Evolutionary conservation across 768 basidiomycete species (phyloP), one percentile per base, ranked within the genome.

Genomic region (Boletus rubroflammeus): DNA sequence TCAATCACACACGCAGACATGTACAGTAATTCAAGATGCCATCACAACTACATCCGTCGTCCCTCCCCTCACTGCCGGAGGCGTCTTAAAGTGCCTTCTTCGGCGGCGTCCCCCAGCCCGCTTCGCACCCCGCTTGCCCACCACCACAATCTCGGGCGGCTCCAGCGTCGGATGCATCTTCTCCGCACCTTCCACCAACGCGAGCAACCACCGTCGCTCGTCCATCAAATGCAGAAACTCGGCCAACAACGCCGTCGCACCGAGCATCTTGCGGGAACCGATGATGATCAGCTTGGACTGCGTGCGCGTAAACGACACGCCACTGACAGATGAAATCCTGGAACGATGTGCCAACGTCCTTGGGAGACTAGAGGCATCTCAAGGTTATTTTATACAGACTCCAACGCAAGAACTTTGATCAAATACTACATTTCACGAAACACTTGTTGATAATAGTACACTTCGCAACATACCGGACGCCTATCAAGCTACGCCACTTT

Each of bases 301-400:
- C 0, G 95, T 95, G 15, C 97, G 86, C 1, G 96, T 98, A 69
- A 98, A 93, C 7, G 93, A 89, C 17, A 99, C 97, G 65, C n/a
- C n/a, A n/a, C n/a, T n/a, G n/a, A n/a, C n/a, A n/a, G n/a, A 31
- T 31, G 29, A 31, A 31, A 11, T 31, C 29, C 29, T 13, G 31
- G 5, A 32, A 14, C 5, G 32, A 32, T 14, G 13, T 14, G 13
- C 32, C 32, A 32, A 32, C 6, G 32, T 32, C 32, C 13, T 31
- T 5, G 29, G 11, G 11, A 0, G 11, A 31, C 29, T 31, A 31
- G 29, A 13, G 29, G 5, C 10, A 31, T 31, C 29, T 31, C 13
- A 32, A n/a, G 35, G 17, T 36, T 36, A 1, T 36, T 17, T 3
- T 38, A n/a, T 6, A 15, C n/a, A 36, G 9, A 36, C 35, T 6